Evolutionary conservation across 768 basidiomycete species (phyloP).

Genomic region (Psilocybe cubensis): DNA sequence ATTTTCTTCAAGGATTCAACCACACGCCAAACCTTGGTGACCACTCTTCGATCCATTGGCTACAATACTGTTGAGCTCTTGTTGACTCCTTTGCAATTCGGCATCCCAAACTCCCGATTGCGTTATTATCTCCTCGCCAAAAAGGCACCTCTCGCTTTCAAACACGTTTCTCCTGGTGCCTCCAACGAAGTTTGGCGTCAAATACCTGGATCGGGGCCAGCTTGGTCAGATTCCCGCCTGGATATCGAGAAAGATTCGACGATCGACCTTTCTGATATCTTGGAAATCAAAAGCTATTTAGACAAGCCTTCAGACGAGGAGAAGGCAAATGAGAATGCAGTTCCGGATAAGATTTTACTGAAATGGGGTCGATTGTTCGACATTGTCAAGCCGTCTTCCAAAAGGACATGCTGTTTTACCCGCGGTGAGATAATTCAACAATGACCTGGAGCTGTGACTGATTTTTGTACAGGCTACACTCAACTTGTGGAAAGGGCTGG

Average conservation of each 20-base stretch:
- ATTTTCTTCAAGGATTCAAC: constrained; percentile 54
- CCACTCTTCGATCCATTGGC: constrained; percentile 52
- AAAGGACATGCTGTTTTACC: constrained; percentile 80
- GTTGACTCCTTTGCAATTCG: constrained; percentile 77
- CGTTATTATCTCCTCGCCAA: constrained; percentile 83
- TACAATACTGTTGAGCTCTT: constrained; percentile 66
- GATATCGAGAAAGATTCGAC: constrained; percentile 6
- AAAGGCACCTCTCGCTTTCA: constrained; percentile 42
- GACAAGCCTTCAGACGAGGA: constrained; percentile 38
- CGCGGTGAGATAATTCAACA: constrained; percentile 49
- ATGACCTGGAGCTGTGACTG: not conserved
- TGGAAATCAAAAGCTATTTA: constrained; percentile 42
- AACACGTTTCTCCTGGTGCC: constrained; percentile 17
- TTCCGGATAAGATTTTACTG: constrained; percentile 64
- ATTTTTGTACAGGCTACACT: constrained; percentile 62
- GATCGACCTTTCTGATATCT: constrained; percentile 2
- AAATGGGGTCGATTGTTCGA: constrained; percentile 86
- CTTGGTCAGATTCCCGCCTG: constrained; percentile 46
- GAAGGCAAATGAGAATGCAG: constrained; percentile 30
- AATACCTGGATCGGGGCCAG: constrained; percentile 49
- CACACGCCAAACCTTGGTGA: constrained; percentile 60
- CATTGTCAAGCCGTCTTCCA: constrained; percentile 67
- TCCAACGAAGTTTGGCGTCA: constrained; percentile 43
- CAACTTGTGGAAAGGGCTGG: constrained; percentile 78
- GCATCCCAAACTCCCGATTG: constrained; percentile 81